A percentile compares a stretch with the other conserved stretches of the same genome.
Conservation (phyloP, 495 filamentous ascomycete genomes). For the Xylaria intraflava region DNA sequence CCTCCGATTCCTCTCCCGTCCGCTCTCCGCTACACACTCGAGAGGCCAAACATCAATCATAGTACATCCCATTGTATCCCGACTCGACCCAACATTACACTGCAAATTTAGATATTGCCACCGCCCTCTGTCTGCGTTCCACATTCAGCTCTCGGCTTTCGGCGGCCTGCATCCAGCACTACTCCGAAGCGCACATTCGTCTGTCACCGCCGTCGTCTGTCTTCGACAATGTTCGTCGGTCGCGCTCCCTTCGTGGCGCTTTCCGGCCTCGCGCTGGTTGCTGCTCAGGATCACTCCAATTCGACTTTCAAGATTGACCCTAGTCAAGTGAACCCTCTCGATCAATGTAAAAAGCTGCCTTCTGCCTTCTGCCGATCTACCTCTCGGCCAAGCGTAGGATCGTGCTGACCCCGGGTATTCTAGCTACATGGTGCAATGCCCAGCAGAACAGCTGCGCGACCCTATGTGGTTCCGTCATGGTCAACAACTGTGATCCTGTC, state of each 20-base stretch:
- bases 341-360: conserved; percentile 13
- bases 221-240: conserved; percentile 24
- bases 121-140: neutral
- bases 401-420: conserved; percentile 8
- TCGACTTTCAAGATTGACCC: conserved; percentile 30
- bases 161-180: conserved; percentile 2
- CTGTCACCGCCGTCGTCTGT: neutral
- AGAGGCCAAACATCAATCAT: conserved; percentile 7
- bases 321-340: conserved; percentile 12
- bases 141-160: neutral
- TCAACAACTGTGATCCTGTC: conserved; percentile 29
- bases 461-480: conserved; percentile 22
- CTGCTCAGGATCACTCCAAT: conserved; percentile 29
- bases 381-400: neutral
- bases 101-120: neutral
- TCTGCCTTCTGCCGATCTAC: conserved; percentile 6
- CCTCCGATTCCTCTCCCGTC: conserved; percentile 1
- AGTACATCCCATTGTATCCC: neutral
- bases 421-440: conserved; percentile 32
- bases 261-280: conserved; percentile 25
- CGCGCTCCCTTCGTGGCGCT: conserved; percentile 25
- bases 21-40: conserved; percentile 6
- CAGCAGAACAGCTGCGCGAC: conserved; percentile 29
- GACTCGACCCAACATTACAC: neutral
- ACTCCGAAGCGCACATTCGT: neutral